Evolutionary conservation across 441 rosid genomes (phyloP), one percentile per base, ranked within the genome.

Genomic region (Gossypium schwendimanii): DNA sequence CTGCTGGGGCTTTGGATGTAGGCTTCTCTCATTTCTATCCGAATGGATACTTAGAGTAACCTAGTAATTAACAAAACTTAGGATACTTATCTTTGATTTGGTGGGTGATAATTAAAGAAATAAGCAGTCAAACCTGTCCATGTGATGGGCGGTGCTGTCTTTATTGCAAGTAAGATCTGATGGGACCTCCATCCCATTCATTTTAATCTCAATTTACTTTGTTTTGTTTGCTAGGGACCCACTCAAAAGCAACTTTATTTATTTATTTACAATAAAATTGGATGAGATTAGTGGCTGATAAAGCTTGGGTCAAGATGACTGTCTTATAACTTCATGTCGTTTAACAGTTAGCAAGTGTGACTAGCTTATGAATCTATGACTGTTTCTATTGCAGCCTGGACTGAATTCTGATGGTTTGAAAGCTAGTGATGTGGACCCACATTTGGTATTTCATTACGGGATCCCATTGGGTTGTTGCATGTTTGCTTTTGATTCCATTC

Each of bases 341-440:
- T 54, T 54, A 53, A 53, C 24, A 17, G 23, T 53, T 12, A 10
- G 24, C 28, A 33, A 47, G 18, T 57, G 73, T 52, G 41, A 64
- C 39, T 36, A 15, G 63, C 17, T 44, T 23, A 28, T 78, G 61
- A 69, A 60, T 18, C 45, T 23, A 24, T 24, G 53, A 39, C 64
- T 49, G 69, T 60, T 71, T 23, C 31, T 71, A 57, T 75, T 83
- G 86, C 80, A 94, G 98, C 87, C 90, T 50, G 96, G 84, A 78
- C 94, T 85, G 73, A 81, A 63, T 68, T 61, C 77, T 0, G 94
- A 85, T 62, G 92, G 97, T 20, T 71, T 88, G 41, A 89, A 83
- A 80, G 75, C 94, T 49, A 81, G 77, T 64, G 96, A 92, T 67
- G 87, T 92, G 26, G 97, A 92, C 20, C 98, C 98, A 59, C 87